Conservation (phyloP, 345 rosid genomes). For the Cochlearia excelsa region DNA sequence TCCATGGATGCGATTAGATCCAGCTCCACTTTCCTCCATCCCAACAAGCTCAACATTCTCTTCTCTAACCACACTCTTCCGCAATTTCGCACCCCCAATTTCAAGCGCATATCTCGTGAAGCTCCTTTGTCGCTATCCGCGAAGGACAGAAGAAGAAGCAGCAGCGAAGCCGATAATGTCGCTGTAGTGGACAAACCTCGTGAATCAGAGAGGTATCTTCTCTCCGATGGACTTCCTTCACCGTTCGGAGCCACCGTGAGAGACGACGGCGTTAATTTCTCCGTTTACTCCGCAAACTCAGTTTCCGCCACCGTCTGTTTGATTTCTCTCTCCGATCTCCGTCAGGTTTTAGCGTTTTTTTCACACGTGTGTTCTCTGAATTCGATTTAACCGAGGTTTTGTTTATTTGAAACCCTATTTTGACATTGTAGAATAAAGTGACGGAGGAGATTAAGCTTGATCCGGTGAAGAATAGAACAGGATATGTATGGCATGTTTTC, state of each 20-base stretch:
- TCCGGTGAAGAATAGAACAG: conserved; percentile 63
- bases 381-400: conserved; percentile 5
- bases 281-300: conserved; percentile 69
- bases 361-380: neutral
- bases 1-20: conserved; percentile 32
- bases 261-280: conserved; percentile 82
- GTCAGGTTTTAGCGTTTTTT: conserved; percentile 40
- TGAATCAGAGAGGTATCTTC: conserved; percentile 36
- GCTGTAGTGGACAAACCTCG: conserved; percentile 50
- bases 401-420: neutral
- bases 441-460: conserved; percentile 70
- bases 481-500: conserved; percentile 84
- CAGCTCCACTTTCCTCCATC: conserved; percentile 27
- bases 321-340: conserved; percentile 57
- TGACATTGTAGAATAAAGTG: conserved; percentile 58
- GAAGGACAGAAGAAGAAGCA: conserved; percentile 36
- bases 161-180: conserved; percentile 44
- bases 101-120: neutral
- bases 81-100: conserved; percentile 2
- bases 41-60: conserved; percentile 20
- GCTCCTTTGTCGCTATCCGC: conserved; percentile 30
- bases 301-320: conserved; percentile 74
- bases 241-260: conserved; percentile 75
- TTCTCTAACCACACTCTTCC: conserved; percentile 1
- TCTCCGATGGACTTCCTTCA: conserved; percentile 56